phyloP scores from a whole-genome alignment of 495 filamentous ascomycete species.

The Glonium stellatum region DNA sequence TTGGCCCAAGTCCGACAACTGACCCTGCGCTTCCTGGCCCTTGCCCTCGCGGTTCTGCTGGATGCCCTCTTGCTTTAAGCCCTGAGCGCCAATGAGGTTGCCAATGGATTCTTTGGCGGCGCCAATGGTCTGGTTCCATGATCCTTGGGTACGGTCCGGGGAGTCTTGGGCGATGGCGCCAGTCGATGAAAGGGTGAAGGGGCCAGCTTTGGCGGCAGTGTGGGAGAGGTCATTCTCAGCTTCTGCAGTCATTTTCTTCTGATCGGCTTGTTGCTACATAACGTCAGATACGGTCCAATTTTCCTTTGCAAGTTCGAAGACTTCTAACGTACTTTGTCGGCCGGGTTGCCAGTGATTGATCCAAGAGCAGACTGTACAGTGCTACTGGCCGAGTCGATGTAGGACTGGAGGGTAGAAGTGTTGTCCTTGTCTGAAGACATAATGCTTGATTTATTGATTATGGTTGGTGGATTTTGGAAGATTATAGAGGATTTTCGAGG shows the following conservation, averaged over 20 bases:
- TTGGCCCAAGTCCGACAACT: constrained; percentile 65
- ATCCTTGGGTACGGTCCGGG: constrained; percentile 60
- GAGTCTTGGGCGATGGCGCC: constrained; percentile 69
- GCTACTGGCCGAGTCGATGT: constrained; percentile 71
- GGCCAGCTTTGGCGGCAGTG: constrained; percentile 63
- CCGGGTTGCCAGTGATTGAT: constrained; percentile 62
- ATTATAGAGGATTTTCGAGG: not conserved
- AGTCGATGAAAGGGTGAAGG: constrained; percentile 57
- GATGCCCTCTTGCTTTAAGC: constrained; percentile 62
- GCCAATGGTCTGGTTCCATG: constrained; percentile 82
- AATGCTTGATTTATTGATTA: not conserved
- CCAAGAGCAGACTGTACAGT: constrained; percentile 65
- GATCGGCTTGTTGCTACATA: constrained; percentile 28
- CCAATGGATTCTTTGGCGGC: constrained; percentile 78
- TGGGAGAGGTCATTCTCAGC: constrained; percentile 64
- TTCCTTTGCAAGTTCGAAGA: not conserved
- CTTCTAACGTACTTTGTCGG: constrained; percentile 52
- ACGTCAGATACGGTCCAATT: not conserved
- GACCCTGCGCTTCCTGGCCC: constrained; percentile 74
- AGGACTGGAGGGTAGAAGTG: constrained; percentile 70
- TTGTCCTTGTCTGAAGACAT: constrained; percentile 22
- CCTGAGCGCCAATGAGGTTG: constrained; percentile 65
- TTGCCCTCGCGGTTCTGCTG: constrained; percentile 77
- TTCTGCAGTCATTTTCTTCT: constrained; percentile 43
- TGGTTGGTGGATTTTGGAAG: not conserved